Evolutionary conservation across 345 rosid species (phyloP), one percentile per base, ranked within the genome.

Genomic region (Bruguiera sexangula): DNA sequence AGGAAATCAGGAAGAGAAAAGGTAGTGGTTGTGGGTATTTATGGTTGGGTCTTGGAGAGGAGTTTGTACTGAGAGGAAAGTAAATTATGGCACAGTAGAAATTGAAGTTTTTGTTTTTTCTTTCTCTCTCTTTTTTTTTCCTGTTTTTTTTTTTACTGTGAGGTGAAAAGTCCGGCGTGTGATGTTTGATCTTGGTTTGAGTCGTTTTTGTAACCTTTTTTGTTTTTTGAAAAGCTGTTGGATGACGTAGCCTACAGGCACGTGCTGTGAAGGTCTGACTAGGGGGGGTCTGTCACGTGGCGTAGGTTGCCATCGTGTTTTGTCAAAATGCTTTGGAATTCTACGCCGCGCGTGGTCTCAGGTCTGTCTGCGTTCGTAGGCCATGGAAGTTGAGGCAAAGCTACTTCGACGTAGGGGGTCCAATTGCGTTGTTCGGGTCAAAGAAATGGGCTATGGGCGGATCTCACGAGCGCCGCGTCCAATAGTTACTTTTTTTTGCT

Each of bases 221-320:
- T 57, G 19, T 48, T 10, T 6, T 11, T 10, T 36, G 20, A 62
- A 2, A 16, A 30, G 62, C 21, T 30, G 58, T 61, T 39, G 46
- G 73, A 68, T 78, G 87, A 81, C 84, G 79, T 76, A 16, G 66
- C 60, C 62, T 2, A 0, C 20, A 16, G 79, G 85, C 90, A 78
- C 86, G 86, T 82, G 85, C 73, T 82, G 68, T 18, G 71, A 60
- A 34, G 74, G 58, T 51, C 66, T 55, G 31, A 43, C 22, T 13
- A 9, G 13, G 67, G 74, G 4, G 46, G 4, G 46, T 16, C n/a
- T 20, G 63, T 83, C 87, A 86, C 84, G 87, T 86, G 89, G 82
- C 79, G 52, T 64, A 75, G 80, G 74, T 70, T 80, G 76, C 81
- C 43, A 71, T 64, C 21, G 67, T 53, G 22, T n/a, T 18, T 58